Evolutionary conservation across 345 rosid genomes (phyloP), one percentile per base, ranked within the genome.

Genomic region (Ceriops tagal): DNA sequence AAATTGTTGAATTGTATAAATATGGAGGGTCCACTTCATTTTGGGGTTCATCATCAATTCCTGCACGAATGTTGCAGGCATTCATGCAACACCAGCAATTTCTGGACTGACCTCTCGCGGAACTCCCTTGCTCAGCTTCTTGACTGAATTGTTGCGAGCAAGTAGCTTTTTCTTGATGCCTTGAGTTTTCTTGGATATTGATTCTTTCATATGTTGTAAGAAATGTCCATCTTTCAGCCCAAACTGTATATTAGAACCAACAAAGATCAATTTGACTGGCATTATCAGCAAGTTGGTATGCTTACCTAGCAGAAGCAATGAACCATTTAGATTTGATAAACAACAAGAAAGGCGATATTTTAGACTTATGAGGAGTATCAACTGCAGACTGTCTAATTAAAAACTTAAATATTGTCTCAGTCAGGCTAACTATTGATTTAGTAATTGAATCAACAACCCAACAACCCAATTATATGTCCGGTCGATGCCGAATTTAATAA

Each of bases 61-160:
- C 30, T 28, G 30, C 30, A 28, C 30, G 30, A 28, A 28, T 28
- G 30, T 28, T 28, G 30, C 30, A 1, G 30, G 30, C 86, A 93
- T 85, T 21, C 87, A 77, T 37, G 89, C 79, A 71, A 92, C 91
- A 32, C 95, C 93, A 79, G 93, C 91, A 75, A 92, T 73, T 69
- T 92, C 88, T n/a, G 95, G 89, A 68, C 82, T 86, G 96, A 93
- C 83, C 80, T 93, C 97, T 27, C 88, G 83, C 81, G 91, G 93
- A 13, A 91, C 92, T 71, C 89, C 97, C 76, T 82, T 89, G 83
- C 97, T 87, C 75, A 93, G 79, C 82, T 91, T 95, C 88, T 88
- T 91, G 35, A 91, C 87, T 0, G 91, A 86, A 75, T 57, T 87
- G 67, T 93, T 93, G 30, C 83, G 90, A 21, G 93, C 85, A 78